Percentiles rank a stretch among this genome's conserved stretches.
Conservation (phyloP, 2,329 filamentous ascomycete genomes). For the Botrytis aclada region DNA sequence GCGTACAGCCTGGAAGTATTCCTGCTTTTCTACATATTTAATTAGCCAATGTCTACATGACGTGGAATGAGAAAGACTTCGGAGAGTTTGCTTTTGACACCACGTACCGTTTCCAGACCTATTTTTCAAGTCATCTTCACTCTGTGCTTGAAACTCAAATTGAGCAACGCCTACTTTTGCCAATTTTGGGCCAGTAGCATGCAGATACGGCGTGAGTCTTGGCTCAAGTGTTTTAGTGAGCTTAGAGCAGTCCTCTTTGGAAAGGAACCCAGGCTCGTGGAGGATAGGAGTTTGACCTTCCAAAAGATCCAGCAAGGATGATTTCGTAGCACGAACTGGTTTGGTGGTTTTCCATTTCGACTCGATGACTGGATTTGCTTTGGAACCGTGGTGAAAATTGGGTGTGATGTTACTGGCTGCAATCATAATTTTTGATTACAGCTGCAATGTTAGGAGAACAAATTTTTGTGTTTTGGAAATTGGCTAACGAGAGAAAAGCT, state of each 20-base stretch:
- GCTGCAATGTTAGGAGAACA: neutral
- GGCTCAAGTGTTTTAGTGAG: neutral
- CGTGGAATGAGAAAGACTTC: neutral
- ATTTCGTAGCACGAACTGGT: neutral
- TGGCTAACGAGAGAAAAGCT: neutral
- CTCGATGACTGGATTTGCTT: neutral
- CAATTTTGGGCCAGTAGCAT: constrained; percentile 12
- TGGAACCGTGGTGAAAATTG: neutral
- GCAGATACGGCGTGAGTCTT: constrained; percentile 8
- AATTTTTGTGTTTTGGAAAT: neutral
- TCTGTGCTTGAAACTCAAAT: constrained; percentile 15
- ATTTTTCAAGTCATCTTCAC: constrained; percentile 11
- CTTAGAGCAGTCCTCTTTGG: neutral
- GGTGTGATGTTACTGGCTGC: neutral
- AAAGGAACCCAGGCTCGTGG: constrained; percentile 1
- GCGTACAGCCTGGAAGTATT: constrained; percentile 9
- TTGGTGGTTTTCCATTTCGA: constrained; percentile 5
- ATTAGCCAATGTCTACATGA: neutral
- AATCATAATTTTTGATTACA: neutral
- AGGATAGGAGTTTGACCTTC: constrained; percentile 10
- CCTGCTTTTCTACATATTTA: neutral
- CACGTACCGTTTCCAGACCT: constrained; percentile 11
- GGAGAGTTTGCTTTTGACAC: neutral
- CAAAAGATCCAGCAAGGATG: constrained; percentile 3
- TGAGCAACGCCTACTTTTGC: constrained; percentile 15